Conservation (phyloP, 306 rosid genomes). For the Lagenaria siceraria region DNA sequence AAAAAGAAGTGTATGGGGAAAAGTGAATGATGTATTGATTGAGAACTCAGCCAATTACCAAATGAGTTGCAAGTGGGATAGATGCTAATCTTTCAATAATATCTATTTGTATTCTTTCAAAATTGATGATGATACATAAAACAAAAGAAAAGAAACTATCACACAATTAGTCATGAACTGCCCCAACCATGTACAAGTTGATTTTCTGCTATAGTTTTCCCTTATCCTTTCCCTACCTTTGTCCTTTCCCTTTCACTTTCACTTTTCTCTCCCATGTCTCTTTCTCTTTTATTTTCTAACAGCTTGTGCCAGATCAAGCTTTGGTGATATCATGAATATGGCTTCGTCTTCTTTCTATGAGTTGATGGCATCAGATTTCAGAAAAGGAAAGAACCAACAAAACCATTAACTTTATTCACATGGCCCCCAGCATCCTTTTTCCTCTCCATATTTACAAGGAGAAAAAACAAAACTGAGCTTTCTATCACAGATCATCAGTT, state of each 20-base stretch:
- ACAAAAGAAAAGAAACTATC: neutral
- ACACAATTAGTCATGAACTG: neutral
- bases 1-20: neutral
- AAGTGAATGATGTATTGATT: neutral
- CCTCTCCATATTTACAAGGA: conserved; percentile 1
- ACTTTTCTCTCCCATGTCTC: neutral
- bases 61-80: neutral
- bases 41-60: neutral
- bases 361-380: neutral
- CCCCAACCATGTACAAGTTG: neutral
- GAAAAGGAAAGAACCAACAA: neutral
- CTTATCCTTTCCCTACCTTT: neutral
- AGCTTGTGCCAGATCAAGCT: neutral
- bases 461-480: neutral
- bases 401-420: neutral
- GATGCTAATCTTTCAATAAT: neutral
- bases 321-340: neutral
- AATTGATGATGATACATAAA: neutral
- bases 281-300: neutral
- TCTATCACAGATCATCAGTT: conserved; percentile 16
- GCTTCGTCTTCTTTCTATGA: neutral
- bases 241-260: neutral
- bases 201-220: neutral
- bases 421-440: neutral
- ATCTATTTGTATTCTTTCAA: conserved; percentile 1